These are phyloP conservation scores for Pelargonium citronellum DNA, from an alignment of 441 rosid species.

Conservation along the genomic window DNA sequence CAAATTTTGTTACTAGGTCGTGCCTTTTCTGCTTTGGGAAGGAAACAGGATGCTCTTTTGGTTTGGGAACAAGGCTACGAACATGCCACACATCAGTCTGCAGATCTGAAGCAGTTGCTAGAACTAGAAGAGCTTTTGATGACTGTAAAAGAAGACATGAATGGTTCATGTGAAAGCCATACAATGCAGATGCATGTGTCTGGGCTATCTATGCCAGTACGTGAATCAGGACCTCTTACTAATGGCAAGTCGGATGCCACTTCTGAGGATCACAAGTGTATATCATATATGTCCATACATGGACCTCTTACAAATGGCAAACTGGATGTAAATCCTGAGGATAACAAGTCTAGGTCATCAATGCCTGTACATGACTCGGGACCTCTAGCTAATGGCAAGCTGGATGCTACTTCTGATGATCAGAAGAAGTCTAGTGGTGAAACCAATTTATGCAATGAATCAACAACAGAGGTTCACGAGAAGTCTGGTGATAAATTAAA, in stretches of 20 bases:
- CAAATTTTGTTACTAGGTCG: slow-evolving; percentile 44
- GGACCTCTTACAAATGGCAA: not conserved
- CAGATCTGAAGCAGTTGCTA: slow-evolving; percentile 84
- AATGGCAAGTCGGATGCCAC: slow-evolving; percentile 36
- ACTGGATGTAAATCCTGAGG: slow-evolving; percentile 27
- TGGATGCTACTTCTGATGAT: slow-evolving; percentile 22
- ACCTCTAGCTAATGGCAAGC: slow-evolving; percentile 35
- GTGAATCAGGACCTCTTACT: slow-evolving; percentile 27
- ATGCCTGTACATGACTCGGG: slow-evolving; percentile 32
- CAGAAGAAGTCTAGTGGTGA: slow-evolving; percentile 23
- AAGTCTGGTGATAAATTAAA: slow-evolving; percentile 27
- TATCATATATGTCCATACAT: not conserved
- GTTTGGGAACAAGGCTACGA: slow-evolving; percentile 77
- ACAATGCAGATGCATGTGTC: slow-evolving; percentile 26
- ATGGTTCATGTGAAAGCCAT: slow-evolving; percentile 25
- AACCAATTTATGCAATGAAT: slow-evolving; percentile 24
- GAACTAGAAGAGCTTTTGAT: slow-evolving; percentile 80
- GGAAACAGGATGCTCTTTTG: slow-evolving; percentile 65
- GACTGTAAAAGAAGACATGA: slow-evolving; percentile 42
- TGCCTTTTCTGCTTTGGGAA: slow-evolving; percentile 74
- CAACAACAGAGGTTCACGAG: slow-evolving; percentile 27
- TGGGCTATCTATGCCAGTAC: slow-evolving; percentile 24
- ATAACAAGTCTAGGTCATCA: slow-evolving; percentile 21
- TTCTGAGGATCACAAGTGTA: slow-evolving; percentile 18
- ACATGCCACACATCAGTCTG: slow-evolving; percentile 55